phyloP scores from a whole-genome alignment of 140 eudicot genomes.

The Stevia rebaudiana region DNA sequence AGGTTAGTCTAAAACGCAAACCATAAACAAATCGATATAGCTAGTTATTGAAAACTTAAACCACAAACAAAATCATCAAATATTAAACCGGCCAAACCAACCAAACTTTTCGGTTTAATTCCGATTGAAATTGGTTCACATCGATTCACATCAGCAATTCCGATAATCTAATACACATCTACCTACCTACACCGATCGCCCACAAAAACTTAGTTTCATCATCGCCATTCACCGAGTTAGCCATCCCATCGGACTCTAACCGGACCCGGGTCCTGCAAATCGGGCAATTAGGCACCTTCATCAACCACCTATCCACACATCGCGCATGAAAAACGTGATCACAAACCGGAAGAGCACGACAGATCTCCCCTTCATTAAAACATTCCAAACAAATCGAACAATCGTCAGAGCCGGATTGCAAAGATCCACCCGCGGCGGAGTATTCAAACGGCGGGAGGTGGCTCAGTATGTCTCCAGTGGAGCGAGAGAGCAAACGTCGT shows the following conservation, averaged over 20 bases:
- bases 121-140: background rate
- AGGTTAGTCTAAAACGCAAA: no score
- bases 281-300: constrained; percentile 56
- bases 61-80: no score
- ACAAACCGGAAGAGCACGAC: constrained; percentile 45
- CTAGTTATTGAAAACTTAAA: no score
- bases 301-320: constrained; percentile 63
- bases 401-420: constrained; percentile 11
- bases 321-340: constrained; percentile 55
- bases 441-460: constrained; percentile 33
- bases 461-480: constrained; percentile 10
- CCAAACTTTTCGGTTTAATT: no score
- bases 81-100: no score
- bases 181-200: constrained; percentile 39
- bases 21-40: no score
- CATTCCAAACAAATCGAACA: constrained; percentile 69
- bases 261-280: constrained; percentile 62
- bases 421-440: background rate
- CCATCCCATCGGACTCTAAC: constrained; percentile 14
- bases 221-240: constrained; percentile 19
- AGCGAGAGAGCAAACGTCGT: constrained; percentile 16
- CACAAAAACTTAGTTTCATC: constrained; percentile 48
- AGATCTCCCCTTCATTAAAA: constrained; percentile 40
- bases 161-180: background rate
- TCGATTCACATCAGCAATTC: constrained; percentile 11